Percentiles rank a stretch among this genome's conserved stretches.
Evolutionary conservation across 2,329 filamentous ascomycete species (phyloP).

Genomic region (Coniochaeta sp.): DNA sequence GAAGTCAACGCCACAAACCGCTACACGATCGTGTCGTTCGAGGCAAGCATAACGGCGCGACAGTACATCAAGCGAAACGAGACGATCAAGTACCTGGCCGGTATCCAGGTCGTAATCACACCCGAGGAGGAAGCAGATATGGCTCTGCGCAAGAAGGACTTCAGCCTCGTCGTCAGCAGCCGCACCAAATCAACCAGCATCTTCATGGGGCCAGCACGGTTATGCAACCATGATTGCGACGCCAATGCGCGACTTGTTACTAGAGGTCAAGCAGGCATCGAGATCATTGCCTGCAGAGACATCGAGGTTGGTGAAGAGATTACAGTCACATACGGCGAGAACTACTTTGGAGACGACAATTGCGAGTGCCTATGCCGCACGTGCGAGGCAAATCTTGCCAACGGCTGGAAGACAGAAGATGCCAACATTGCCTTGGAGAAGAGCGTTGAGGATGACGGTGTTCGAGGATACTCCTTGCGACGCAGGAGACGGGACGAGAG

Average conservation of each 20-base stretch:
- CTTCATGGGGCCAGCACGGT: conserved; percentile 90
- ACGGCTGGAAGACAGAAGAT: conserved; percentile 69
- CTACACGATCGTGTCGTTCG: conserved; percentile 85
- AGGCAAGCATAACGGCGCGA: conserved; percentile 80
- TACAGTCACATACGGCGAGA: conserved; percentile 90
- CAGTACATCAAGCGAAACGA: conserved; percentile 74
- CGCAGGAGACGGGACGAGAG: conserved; percentile 43
- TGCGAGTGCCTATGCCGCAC: conserved; percentile 89
- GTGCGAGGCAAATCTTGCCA: conserved; percentile 67
- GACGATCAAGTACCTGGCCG: conserved; percentile 81
- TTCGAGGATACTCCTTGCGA: conserved; percentile 49
- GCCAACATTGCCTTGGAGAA: conserved; percentile 33
- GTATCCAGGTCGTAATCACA: conserved; percentile 88
- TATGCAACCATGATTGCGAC: conserved; percentile 94
- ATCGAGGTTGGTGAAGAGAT: conserved; percentile 90
- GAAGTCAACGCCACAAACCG: conserved; percentile 89
- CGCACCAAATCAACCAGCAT: conserved; percentile 84
- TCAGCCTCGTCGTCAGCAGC: conserved; percentile 93
- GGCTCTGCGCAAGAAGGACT: conserved; percentile 78
- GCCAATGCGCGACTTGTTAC: conserved; percentile 87
- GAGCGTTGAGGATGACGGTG: conserved; percentile 45
- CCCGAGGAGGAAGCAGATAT: conserved; percentile 83
- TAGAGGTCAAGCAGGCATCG: conserved; percentile 77
- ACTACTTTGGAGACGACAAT: conserved; percentile 92
- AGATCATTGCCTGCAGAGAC: conserved; percentile 75